Base-by-base conservation (phyloP, 306 rosid genomes). In the Trifolium fragiferum region DNA sequence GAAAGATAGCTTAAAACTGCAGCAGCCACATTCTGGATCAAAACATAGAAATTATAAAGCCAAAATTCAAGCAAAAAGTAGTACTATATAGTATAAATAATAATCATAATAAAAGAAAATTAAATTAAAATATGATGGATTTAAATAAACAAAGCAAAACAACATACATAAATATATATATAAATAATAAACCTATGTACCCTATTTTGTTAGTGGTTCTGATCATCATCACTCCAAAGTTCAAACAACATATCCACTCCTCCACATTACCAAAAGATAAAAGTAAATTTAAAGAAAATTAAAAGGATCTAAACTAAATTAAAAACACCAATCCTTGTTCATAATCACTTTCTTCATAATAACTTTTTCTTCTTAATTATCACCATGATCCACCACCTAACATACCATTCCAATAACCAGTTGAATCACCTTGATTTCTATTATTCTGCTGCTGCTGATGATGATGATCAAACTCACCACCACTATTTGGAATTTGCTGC, bases 341-440 rank as follows among this genome's bases (percentile, higher is more conserved):
- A 12, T 44, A 5, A 44, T 16, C 40, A 37, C 8, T 37, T 37
- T 37, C 9, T 37, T 37, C 40, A n/a, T n/a, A n/a, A 33, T 33
- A 33, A 33, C 37, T 35, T 54, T 66, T 35, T 13, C 11, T 20
- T 61, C 30, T 60, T 10, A 3, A 30, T 10, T 44, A 76, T 80
- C 87, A 91, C 98, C 98, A 94, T 41, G 94, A 86, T 73, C 96
- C 97, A 23, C 97, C 98, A 75, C 96, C 97, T 69, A 90, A 81
- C 94, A 91, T 87, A 68, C 98, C 96, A 78, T 72, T 91, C 98
- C 97, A 94, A 86, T 80, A 93, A 18, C 89, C 93, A 74, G 81
- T 38, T 75, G 93, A 80, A 87, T 85, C 92, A n/a, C 80, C 90
- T 78, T 81, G 89, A 41, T 73, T 81, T 75, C 90, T 66, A 41